A percentile compares a stretch with the other conserved stretches of the same genome.
These are phyloP conservation scores for Nitzschia sp. DNA, from an alignment of 108 stramenopile species.

Conservation along the genomic window DNA sequence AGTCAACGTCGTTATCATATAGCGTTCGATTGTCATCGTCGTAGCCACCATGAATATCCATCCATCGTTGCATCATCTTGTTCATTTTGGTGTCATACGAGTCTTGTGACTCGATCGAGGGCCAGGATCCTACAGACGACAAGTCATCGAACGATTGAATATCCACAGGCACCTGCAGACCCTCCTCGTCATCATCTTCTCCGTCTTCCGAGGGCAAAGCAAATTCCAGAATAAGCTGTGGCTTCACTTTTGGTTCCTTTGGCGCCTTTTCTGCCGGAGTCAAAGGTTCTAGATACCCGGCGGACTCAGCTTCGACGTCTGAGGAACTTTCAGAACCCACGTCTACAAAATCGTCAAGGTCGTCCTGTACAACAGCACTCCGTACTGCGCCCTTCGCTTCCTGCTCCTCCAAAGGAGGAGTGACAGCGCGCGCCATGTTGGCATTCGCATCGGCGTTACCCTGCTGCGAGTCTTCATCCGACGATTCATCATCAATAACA, in stretches of 20 bases:
- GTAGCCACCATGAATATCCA: conserved; percentile 23
- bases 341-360: conserved; percentile 9
- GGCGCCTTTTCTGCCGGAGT: neutral
- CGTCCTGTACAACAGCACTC: no score
- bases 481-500: neutral
- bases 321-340: neutral
- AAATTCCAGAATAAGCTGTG: conserved; percentile 24
- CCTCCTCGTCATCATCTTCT: conserved; percentile 15
- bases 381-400: neutral
- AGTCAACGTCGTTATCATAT: conserved; percentile 22
- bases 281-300: no score
- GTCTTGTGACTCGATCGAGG: conserved; percentile 30
- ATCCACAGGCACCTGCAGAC: conserved; percentile 26
- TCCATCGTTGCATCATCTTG: conserved; percentile 40
- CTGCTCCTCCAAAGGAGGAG: neutral
- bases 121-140: conserved; percentile 29
- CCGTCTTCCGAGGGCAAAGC: neutral
- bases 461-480: neutral
- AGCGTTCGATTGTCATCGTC: conserved; percentile 11
- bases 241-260: neutral
- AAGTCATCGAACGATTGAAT: conserved; percentile 20
- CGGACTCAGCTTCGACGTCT: neutral
- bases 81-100: conserved; percentile 32
- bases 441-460: neutral
- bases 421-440: neutral